phyloP scores from a whole-genome alignment of 2,329 filamentous ascomycete species.

The Aspergillus brunneoviolaceus region DNA sequence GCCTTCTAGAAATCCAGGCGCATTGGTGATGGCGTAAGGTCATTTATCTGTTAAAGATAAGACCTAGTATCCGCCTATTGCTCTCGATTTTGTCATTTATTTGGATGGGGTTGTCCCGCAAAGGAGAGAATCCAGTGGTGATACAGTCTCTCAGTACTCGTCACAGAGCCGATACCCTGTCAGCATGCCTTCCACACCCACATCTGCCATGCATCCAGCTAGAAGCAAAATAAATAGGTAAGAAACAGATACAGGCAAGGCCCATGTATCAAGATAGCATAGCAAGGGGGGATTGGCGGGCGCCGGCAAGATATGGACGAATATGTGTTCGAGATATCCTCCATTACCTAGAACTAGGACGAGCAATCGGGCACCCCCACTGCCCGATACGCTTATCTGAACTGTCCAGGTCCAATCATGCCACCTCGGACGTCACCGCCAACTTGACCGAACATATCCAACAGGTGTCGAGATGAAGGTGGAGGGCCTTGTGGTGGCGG shows the following conservation, averaged over 20 bases:
- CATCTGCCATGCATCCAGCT: slow-evolving; percentile 3
- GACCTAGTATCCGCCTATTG: neutral
- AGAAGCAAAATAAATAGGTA: neutral
- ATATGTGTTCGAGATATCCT: neutral
- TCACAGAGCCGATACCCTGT: neutral
- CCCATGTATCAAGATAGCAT: neutral
- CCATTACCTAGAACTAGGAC: neutral
- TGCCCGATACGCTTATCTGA: slow-evolving; percentile 26
- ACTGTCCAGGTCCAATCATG: slow-evolving; percentile 39
- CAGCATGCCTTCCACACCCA: neutral
- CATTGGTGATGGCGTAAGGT: neutral
- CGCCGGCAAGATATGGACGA: neutral
- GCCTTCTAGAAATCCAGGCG: slow-evolving; percentile 9
- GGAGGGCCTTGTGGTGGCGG: slow-evolving; percentile 39
- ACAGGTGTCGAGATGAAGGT: slow-evolving; percentile 40
- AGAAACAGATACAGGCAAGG: slow-evolving; percentile 2
- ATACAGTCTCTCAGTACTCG: neutral
- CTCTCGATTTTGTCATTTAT: neutral
- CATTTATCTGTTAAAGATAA: neutral
- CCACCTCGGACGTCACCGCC: slow-evolving; percentile 37
- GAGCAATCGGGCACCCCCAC: neutral
- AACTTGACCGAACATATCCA: slow-evolving; percentile 47
- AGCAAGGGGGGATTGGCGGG: neutral
- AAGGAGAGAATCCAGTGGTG: neutral
- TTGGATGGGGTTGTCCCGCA: neutral